These are phyloP conservation scores for Magnolia kwangsiensis DNA, from an alignment of 164 flowering plant species.

Conservation along the genomic window DNA sequence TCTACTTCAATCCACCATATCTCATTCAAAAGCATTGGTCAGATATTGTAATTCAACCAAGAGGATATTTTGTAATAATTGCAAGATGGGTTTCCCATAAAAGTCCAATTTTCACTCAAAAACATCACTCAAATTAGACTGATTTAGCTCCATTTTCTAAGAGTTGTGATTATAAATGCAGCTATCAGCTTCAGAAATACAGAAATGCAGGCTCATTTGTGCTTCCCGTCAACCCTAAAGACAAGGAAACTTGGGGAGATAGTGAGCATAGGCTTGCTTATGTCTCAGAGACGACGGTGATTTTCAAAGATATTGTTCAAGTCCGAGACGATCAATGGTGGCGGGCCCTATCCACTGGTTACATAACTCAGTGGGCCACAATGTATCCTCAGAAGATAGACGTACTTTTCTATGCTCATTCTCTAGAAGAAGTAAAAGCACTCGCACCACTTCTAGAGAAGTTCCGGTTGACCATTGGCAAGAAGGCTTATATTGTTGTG, in stretches of 20 bases:
- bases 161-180: slow-evolving; percentile 29
- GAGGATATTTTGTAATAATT: too few relatives aligned
- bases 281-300: slow-evolving; percentile 94
- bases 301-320: slow-evolving; percentile 84
- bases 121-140: too few relatives aligned
- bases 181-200: slow-evolving; percentile 97
- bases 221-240: slow-evolving; percentile 85
- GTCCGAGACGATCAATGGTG: slow-evolving; percentile 99
- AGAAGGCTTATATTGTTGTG: slow-evolving; percentile 82
- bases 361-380: slow-evolving; percentile 95
- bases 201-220: slow-evolving; percentile 87
- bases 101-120: too few relatives aligned
- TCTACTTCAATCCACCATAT: too few relatives aligned
- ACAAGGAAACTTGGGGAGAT: slow-evolving; percentile 97
- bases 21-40: too few relatives aligned
- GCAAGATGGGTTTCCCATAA: too few relatives aligned
- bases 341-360: slow-evolving; percentile 83
- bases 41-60: too few relatives aligned
- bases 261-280: slow-evolving; percentile 97
- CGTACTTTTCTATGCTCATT: slow-evolving; percentile 88
- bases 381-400: slow-evolving; percentile 92
- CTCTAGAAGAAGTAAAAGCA: slow-evolving; percentile 63
- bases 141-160: slow-evolving; percentile 1
- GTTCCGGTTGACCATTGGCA: slow-evolving; percentile 76
- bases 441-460: slow-evolving; percentile 78